phyloP scores from a whole-genome alignment of 1,284 basidiomycete species.

The Malassezia globosa region DNA sequence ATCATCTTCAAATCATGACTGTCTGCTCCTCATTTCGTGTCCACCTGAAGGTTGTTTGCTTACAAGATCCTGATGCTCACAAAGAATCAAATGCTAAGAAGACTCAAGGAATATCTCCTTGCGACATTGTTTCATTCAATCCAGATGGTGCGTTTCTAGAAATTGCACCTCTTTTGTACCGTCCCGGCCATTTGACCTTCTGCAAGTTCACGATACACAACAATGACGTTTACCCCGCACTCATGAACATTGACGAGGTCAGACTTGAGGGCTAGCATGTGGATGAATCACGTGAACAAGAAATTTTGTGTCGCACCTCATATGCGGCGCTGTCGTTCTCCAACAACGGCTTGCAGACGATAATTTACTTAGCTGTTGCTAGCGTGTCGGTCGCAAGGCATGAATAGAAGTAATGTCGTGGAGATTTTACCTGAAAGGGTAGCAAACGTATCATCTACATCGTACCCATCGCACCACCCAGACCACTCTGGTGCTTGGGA shows the following conservation, averaged over 20 bases:
- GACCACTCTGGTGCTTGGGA: slow-evolving; percentile 28
- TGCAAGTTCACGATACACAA: too few species aligned
- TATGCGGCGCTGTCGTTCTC: too few species aligned
- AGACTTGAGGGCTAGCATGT: too few species aligned
- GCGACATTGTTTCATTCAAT: slow-evolving; percentile 35
- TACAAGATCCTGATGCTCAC: slow-evolving; percentile 12
- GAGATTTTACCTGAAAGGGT: slow-evolving; percentile 40
- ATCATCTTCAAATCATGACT: slow-evolving; percentile 40
- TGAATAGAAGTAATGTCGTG: slow-evolving; percentile 32
- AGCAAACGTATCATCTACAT: slow-evolving; percentile 33
- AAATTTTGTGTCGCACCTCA: too few species aligned
- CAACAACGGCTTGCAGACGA: too few species aligned
- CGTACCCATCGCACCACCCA: slow-evolving; percentile 33
- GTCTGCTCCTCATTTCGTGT: slow-evolving; percentile 28
- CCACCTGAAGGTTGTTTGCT: slow-evolving; percentile 34
- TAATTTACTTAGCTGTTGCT: too few species aligned
- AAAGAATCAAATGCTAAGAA: slow-evolving; percentile 20
- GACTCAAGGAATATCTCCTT: slow-evolving; percentile 18
- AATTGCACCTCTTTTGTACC: slow-evolving; percentile 7
- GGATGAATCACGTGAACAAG: too few species aligned
- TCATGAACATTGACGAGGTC: too few species aligned
- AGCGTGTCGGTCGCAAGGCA: slow-evolving; percentile 1
- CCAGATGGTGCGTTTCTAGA: slow-evolving; percentile 24
- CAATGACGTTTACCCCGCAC: too few species aligned
- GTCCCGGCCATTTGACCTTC: slow-evolving; percentile 16